Conservation (phyloP, 1,139 yeast species). For the Yamadazyma atmosphaerica region DNA sequence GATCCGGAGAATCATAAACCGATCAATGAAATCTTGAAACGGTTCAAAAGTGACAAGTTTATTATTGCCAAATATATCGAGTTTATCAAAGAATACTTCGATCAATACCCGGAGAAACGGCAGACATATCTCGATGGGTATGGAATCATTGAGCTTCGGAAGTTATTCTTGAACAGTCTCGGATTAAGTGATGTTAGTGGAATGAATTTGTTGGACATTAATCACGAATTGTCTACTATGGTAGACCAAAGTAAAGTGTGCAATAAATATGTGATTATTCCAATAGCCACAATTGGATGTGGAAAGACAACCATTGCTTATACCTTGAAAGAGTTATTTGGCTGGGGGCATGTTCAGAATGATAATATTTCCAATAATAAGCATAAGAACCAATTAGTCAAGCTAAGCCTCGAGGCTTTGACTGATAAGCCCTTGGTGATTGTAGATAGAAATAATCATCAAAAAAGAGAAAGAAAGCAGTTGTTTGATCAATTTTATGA, state of each 20-base stretch:
- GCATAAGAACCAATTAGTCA: conserved; percentile 52
- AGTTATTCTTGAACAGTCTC: conserved; percentile 54
- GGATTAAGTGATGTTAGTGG: conserved; percentile 31
- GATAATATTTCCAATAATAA: conserved; percentile 64
- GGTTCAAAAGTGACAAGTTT: conserved; percentile 48
- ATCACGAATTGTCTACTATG: conserved; percentile 20
- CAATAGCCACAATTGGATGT: conserved; percentile 91
- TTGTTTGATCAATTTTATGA: conserved; percentile 55
- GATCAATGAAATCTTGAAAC: conserved; percentile 41
- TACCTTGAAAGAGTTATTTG: conserved; percentile 54
- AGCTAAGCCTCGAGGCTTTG: conserved; percentile 43
- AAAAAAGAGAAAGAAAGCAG: conserved; percentile 64
- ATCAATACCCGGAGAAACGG: conserved; percentile 42
- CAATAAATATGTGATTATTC: conserved; percentile 63
- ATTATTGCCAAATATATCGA: conserved; percentile 69
- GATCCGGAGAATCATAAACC: conserved; percentile 22
- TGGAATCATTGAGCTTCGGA: conserved; percentile 74
- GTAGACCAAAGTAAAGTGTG: conserved; percentile 10
- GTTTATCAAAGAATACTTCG: conserved; percentile 59
- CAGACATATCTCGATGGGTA: conserved; percentile 54
- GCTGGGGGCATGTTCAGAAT: conserved; percentile 82
- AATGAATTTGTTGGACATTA: conserved; percentile 28
- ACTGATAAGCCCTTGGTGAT: conserved; percentile 52
- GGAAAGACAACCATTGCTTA: conserved; percentile 87
- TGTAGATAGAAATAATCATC: conserved; percentile 84